Percentiles rank a stretch among this genome's conserved stretches.
Evolutionary conservation across 2,329 filamentous ascomycete genomes (phyloP).

Genomic region (Didymella glomerata): DNA sequence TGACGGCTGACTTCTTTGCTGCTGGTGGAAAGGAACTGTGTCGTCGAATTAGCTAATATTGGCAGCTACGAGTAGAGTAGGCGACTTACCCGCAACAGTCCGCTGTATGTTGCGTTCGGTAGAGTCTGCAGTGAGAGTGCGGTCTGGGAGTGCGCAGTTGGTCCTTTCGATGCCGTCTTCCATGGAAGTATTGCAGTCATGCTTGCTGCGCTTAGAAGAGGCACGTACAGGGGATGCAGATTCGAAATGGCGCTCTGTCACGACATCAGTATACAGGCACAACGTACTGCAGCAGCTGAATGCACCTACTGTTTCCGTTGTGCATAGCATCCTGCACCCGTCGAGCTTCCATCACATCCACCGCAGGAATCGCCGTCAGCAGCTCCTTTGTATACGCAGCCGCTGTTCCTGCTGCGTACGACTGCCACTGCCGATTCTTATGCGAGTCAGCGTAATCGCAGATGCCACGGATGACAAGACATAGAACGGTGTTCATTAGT

Average conservation of each 20-base stretch:
- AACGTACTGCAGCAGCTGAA: background rate
- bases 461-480: constrained; percentile 14
- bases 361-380: constrained; percentile 15
- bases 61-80: background rate
- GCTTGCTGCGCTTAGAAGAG: background rate
- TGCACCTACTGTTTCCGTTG: background rate
- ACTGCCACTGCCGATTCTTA: constrained; percentile 14
- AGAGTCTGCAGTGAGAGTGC: background rate
- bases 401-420: constrained; percentile 13
- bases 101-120: background rate
- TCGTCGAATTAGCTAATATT: background rate
- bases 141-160: background rate
- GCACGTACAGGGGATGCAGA: background rate
- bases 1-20: background rate
- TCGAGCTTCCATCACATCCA: constrained; percentile 9
- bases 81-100: background rate
- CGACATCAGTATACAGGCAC: background rate
- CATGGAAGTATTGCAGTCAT: background rate
- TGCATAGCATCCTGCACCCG: background rate
- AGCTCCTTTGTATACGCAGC: constrained; percentile 19
- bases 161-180: background rate
- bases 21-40: background rate
- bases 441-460: constrained; percentile 18
- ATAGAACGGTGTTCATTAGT: constrained; percentile 11
- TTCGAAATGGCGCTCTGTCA: background rate